These are phyloP conservation scores for Bauhinia variegata DNA, from an alignment of 306 rosid species.

Conservation along the genomic window DNA sequence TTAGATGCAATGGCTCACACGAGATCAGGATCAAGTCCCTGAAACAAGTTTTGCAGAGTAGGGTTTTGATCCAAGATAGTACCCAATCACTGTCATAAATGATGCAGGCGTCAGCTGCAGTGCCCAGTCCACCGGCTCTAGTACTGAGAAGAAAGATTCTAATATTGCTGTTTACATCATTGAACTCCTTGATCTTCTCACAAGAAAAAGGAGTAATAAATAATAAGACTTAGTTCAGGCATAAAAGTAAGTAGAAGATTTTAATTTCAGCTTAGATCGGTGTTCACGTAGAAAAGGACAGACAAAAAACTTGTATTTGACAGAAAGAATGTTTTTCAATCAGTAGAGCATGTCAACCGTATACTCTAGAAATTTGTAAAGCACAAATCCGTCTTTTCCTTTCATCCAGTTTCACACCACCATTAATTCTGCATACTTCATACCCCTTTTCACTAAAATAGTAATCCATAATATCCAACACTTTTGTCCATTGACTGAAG, in stretches of 20 bases:
- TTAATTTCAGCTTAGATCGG: not conserved
- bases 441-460: slow-evolving; percentile 82
- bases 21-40: no score
- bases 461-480: slow-evolving; percentile 90
- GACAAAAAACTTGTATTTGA: no score
- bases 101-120: slow-evolving; percentile 97
- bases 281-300: not conserved
- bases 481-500: slow-evolving; percentile 87
- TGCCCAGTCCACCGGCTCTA: slow-evolving; percentile 98
- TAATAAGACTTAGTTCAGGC: slow-evolving; percentile 20
- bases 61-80: no score
- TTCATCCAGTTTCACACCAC: slow-evolving; percentile 70
- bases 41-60: no score
- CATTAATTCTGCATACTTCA: slow-evolving; percentile 93
- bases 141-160: slow-evolving; percentile 87
- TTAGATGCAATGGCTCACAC: no score
- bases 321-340: not conserved
- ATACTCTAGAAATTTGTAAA: no score
- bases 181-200: slow-evolving; percentile 77
- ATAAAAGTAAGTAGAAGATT: not conserved
- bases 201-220: slow-evolving; percentile 9
- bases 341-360: not conserved
- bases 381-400: slow-evolving; percentile 82
- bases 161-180: slow-evolving; percentile 60
- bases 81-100: slow-evolving; percentile 99